These are phyloP conservation scores for Quercus lobata DNA, from an alignment of 331 rosid genomes.

Conservation along the genomic window DNA sequence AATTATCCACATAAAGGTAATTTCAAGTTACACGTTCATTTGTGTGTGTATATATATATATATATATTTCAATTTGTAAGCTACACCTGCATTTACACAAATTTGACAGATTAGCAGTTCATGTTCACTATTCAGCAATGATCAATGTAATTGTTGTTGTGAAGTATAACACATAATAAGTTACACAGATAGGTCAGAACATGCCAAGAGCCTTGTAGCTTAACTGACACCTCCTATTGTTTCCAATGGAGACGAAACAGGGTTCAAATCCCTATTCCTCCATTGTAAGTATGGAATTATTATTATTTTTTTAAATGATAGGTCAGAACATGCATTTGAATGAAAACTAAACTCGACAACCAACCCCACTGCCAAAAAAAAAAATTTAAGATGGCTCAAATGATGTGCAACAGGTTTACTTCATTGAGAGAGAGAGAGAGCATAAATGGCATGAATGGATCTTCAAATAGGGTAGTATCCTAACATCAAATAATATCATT, in stretches of 20 bases:
- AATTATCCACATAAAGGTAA: constrained; percentile 4
- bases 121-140: not conserved
- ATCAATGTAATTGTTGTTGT: not conserved
- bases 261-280: too few species aligned
- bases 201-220: too few species aligned
- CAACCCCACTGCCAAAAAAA: not conserved
- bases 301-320: too few species aligned
- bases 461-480: not conserved
- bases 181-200: not conserved
- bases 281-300: too few species aligned
- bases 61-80: too few species aligned
- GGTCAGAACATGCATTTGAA: not conserved
- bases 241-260: too few species aligned
- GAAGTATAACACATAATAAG: not conserved
- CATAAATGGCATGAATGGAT: not conserved
- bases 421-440: not conserved
- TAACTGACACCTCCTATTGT: too few species aligned
- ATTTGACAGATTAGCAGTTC: not conserved
- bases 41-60: not conserved
- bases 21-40: constrained; percentile 11
- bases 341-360: not conserved
- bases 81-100: not conserved
- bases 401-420: not conserved
- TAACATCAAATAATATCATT: not conserved
- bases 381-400: not conserved